Evolutionary conservation across 2,329 filamentous ascomycete genomes (phyloP), one percentile per base, ranked within the genome.

Genomic region (Pseudogymnoascus sp.): DNA sequence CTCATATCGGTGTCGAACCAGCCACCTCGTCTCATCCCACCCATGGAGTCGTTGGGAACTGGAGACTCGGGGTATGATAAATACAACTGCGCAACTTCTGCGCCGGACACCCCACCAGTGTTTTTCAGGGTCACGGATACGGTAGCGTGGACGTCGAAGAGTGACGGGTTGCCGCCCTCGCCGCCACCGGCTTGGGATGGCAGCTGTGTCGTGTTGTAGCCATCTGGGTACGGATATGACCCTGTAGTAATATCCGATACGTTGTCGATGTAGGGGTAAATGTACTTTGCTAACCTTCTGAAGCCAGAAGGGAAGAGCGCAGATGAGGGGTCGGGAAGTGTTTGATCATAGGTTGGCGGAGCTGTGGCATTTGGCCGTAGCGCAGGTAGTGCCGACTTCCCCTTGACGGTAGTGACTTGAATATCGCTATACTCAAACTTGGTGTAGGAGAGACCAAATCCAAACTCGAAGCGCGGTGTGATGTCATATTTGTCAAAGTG

Each of bases 381-480:
- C 34, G 72, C 64, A 4, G 75, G 74, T 14, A 76, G 69, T 25
- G 69, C 62, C 4, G 74, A 71, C 64, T 75, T 75, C 13, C 66
- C 60, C 19, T 70, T 65, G 67, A 83, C 81, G 3, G 74, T 67
- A 45, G 77, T 78, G 41, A 83, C 68, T 14, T 75, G 68, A 34
- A 77, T 73, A 21, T 82, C 79, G 1, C 80, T 79, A 34, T 87
- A 79, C 10, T 81, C 77, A 72, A 86, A 91, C 0, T 76, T 81
- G 3, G 84, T 88, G 76, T 90, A 90, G 1, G 83, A 86, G 1
- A 97, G 81, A 0, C 93, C 93, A 66, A 87, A 93, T 0, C 93
- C 93, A 70, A 97, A 97, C 57, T 91, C 89, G 73, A 88, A 97
- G 0, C 90, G 88, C 0, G 93, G 93, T 4, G 80, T 80, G 65